Base-by-base conservation (phyloP, 2,329 filamentous ascomycete species). In the Zymoseptoria pseudotritici region DNA sequence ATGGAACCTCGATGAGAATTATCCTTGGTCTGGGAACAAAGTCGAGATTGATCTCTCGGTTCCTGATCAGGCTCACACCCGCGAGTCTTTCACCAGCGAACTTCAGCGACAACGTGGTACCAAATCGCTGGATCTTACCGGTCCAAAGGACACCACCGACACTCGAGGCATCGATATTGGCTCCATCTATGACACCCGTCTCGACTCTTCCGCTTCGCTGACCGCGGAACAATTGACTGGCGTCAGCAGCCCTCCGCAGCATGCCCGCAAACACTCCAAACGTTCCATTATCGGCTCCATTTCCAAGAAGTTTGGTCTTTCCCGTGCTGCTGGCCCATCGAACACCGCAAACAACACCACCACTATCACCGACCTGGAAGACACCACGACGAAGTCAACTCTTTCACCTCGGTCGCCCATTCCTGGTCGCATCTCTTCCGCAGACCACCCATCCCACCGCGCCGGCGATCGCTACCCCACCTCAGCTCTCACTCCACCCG, bases 391-490 rank as follows among this genome's bases (percentile, higher is more conserved):
- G 42, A 64, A 63, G 56, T 66, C 54, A 24, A 42, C 62, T 13
- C 55, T 58, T 17, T 57, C 55, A 10, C n/a, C 52, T 17, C 52
- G 52, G 11, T 67, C 65, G 5, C 64, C 63, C 17, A 55, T 63
- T 21, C 60, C 59, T 17, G 61, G 58, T 20, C 60, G 59, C 26
- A 56, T 58, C 20, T 67, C 63, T 11, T 60, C 60, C 21, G 56
- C 60, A 17, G 56, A 49, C 17, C 58, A 60, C 24, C 59, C 65
- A 68, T 63, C 70, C 4, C 71, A 73, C 66, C 74, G 72, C 55
- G 74, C 74, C 26, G 78, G 79, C 50, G 79, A 80, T 59, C 76
- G 79, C 24, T 81, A 81, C 65, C 79, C 79, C 24, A 79, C 76
- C 9, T 77, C 76, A 56, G 74, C 74, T 53, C 69, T 80, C 31